These are phyloP conservation scores for Berkeleyomyces basicola DNA, from an alignment of 2,329 filamentous ascomycete species.

Conservation along the genomic window DNA sequence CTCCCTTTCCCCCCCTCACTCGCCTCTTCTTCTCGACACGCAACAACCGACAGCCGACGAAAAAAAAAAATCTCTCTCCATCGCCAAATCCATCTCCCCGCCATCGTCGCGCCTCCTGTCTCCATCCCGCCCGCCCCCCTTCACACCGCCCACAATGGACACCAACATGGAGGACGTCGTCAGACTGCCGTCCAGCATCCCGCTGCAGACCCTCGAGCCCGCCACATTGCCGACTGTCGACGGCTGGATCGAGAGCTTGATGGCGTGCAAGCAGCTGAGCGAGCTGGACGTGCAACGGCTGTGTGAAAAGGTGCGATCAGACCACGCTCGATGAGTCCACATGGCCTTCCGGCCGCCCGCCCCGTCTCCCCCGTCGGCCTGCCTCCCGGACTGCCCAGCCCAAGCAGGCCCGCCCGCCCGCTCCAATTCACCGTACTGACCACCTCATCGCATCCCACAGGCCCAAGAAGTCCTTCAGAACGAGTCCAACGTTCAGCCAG, in stretches of 20 bases:
- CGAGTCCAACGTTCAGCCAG: conserved; percentile 96
- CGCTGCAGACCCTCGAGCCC: conserved; percentile 53
- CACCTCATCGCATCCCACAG: conserved; percentile 27
- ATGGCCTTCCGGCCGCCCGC: not conserved
- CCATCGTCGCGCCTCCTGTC: conserved; percentile 1
- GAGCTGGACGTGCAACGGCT: conserved; percentile 90
- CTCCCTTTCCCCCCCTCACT: not conserved
- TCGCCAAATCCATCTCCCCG: conserved; percentile 11
- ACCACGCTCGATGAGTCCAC: not conserved
- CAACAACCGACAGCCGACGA: not conserved
- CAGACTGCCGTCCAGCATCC: conserved; percentile 64
- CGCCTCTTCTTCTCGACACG: not conserved
- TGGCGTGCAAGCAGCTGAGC: conserved; percentile 95
- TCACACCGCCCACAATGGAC: conserved; percentile 45
- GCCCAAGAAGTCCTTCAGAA: conserved; percentile 92
- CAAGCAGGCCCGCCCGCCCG: conserved; percentile 56
- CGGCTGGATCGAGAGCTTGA: conserved; percentile 96
- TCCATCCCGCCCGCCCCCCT: not conserved
- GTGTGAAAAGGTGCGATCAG: conserved; percentile 71
- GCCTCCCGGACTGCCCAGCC: conserved; percentile 38
- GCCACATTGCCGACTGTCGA: conserved; percentile 85
- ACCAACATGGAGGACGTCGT: conserved; percentile 98
- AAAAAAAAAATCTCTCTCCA: not conserved
- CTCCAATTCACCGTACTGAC: not conserved
- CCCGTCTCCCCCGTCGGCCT: not conserved